Evolutionary conservation across 768 basidiomycete species (phyloP).

Genomic region (Peribolospora kevripleyi): DNA sequence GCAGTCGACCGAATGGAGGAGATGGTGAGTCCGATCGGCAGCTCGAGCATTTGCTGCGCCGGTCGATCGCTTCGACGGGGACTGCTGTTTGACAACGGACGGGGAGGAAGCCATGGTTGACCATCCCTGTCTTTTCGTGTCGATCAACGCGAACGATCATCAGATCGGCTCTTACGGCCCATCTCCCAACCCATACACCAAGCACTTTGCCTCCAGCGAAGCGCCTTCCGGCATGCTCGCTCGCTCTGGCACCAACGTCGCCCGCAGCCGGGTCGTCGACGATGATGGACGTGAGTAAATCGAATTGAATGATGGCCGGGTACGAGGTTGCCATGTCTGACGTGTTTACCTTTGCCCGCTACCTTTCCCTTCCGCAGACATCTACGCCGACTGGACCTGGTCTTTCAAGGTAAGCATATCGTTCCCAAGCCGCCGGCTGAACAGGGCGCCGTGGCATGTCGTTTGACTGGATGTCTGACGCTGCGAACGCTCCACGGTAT

Average conservation of each 20-base stretch:
- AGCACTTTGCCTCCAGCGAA: slow-evolving; percentile 47
- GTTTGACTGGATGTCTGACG: too few species aligned
- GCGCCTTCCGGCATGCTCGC: slow-evolving; percentile 57
- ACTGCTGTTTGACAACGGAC: too few species aligned
- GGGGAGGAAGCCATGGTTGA: too few species aligned
- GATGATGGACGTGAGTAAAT: slow-evolving; percentile 21
- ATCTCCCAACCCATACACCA: slow-evolving; percentile 39
- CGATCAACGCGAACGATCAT: too few species aligned
- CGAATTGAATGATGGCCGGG: too few species aligned
- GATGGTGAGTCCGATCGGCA: not conserved
- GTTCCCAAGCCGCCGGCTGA: too few species aligned
- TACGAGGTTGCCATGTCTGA: not conserved
- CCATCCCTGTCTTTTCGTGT: too few species aligned
- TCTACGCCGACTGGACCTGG: not conserved
- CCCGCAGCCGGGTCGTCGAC: slow-evolving; percentile 60
- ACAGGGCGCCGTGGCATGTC: too few species aligned
- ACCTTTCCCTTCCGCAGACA: not conserved
- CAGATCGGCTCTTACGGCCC: slow-evolving; percentile 77
- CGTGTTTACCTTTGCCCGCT: not conserved
- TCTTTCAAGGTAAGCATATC: not conserved
- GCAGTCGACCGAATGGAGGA: too few species aligned
- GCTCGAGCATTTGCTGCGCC: not conserved
- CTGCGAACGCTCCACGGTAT: too few species aligned
- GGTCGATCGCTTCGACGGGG: too few species aligned
- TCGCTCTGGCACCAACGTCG: slow-evolving; percentile 47